Evolutionary conservation across 306 rosid species (phyloP).

Genomic region (Ormosia emarginata): DNA sequence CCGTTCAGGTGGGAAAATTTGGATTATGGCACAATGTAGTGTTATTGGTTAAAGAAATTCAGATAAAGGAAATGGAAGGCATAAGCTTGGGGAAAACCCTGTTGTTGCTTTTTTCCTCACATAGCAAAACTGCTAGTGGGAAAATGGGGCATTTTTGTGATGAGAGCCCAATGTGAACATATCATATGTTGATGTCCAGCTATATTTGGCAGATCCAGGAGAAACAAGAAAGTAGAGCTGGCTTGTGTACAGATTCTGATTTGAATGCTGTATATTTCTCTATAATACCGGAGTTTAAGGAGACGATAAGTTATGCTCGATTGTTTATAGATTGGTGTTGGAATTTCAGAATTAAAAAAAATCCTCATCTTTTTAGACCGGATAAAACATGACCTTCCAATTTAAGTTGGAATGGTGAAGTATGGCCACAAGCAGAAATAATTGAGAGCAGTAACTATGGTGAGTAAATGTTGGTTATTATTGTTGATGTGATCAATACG

Average conservation of each 20-base stretch:
- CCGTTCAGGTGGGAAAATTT: conserved; percentile 89
- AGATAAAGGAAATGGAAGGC: conserved; percentile 8
- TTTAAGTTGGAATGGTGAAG: conserved; percentile 19
- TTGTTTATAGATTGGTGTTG: conserved; percentile 7
- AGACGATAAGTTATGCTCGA: conserved; percentile 12
- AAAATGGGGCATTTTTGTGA: conserved; percentile 30
- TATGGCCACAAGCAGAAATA: conserved; percentile 3
- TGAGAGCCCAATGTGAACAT: conserved; percentile 29
- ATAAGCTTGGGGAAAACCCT: neutral
- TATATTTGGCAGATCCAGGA: conserved; percentile 1
- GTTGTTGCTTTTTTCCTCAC: neutral
- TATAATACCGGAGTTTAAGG: conserved; percentile 11
- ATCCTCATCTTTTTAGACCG: neutral
- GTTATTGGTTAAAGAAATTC: conserved; percentile 11
- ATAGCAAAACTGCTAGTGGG: conserved; percentile 11
- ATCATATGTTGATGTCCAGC: conserved; percentile 4
- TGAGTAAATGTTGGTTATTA: neutral
- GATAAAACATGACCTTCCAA: neutral
- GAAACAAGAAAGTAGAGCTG: neutral
- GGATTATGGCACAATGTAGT: conserved; percentile 62
- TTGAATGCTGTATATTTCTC: conserved; percentile 12
- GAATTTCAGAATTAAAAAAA: conserved; percentile 20
- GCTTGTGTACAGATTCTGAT: conserved; percentile 14
- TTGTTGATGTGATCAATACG: neutral
- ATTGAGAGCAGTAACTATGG: conserved; percentile 3